A percentile compares a stretch with the other conserved stretches of the same genome.
phyloP scores from a whole-genome alignment of 2,329 filamentous ascomycete genomes.

The Scortechinia acanthostroma region DNA sequence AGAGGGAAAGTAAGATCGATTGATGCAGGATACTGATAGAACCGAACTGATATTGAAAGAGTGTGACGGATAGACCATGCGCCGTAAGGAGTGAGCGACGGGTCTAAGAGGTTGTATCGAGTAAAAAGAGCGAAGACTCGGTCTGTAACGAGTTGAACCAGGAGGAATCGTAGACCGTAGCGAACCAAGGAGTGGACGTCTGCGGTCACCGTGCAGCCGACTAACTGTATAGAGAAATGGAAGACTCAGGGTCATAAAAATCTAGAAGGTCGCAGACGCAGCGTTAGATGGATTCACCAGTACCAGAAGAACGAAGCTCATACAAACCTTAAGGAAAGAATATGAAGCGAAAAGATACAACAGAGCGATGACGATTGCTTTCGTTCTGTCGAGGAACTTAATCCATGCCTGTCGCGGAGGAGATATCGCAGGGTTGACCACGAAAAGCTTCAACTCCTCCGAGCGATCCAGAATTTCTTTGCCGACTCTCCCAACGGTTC shows the following conservation, averaged over 20 bases:
- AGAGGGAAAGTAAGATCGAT: background rate
- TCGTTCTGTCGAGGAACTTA: too few species aligned
- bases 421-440: too few species aligned
- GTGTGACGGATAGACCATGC: too few species aligned
- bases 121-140: background rate
- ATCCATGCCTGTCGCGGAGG: too few species aligned
- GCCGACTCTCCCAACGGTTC: too few species aligned
- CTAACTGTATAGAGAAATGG: background rate
- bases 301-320: background rate
- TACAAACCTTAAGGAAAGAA: background rate
- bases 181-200: background rate
- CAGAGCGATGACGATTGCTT: too few species aligned
- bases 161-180: background rate
- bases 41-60: too few species aligned
- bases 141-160: too few species aligned
- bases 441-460: too few species aligned
- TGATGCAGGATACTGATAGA: background rate
- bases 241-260: background rate
- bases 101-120: background rate
- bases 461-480: too few species aligned
- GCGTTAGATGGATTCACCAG: background rate
- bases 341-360: background rate
- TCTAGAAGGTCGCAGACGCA: background rate
- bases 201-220: background rate
- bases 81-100: background rate